Percentiles rank a stretch among this genome's conserved stretches.
Evolutionary conservation across 495 filamentous ascomycete genomes (phyloP).

Genomic region (Daldinia vernicosa): DNA sequence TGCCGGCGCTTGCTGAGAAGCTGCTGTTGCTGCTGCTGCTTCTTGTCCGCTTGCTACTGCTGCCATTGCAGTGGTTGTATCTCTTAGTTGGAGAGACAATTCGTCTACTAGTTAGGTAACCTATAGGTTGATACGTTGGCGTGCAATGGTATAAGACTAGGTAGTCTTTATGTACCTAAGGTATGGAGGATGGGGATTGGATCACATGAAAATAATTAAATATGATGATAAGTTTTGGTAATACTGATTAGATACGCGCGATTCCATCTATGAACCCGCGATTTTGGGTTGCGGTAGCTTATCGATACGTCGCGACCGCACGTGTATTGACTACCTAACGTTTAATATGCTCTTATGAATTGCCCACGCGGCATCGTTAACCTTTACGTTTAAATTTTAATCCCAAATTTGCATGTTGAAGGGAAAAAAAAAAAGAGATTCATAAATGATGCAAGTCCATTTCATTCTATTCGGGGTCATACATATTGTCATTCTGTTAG

Average conservation of each 20-base stretch:
- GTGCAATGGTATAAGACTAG: neutral
- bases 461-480: conserved; percentile 6
- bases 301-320: conserved; percentile 43
- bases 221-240: conserved; percentile 1
- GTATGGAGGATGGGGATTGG: neutral
- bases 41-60: conserved; percentile 10
- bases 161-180: neutral
- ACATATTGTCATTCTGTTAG: conserved; percentile 35
- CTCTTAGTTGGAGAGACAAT: neutral
- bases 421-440: too few relatives aligned
- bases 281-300: conserved; percentile 29
- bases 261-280: conserved; percentile 28
- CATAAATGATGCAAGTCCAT: conserved; percentile 4
- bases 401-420: neutral
- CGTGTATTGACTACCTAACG: conserved; percentile 23
- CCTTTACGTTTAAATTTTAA: neutral
- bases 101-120: neutral
- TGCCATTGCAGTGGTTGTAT: conserved; percentile 18
- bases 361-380: too few relatives aligned
- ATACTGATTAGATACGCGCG: conserved; percentile 25
- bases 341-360: too few relatives aligned
- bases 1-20: conserved; percentile 15
- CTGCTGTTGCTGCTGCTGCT: conserved; percentile 25
- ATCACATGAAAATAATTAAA: conserved; percentile 1
- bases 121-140: neutral